Evolutionary conservation across 2,329 filamentous ascomycete genomes (phyloP), one percentile per base, ranked within the genome.

Genomic region (Epichloe brachyelytri): DNA sequence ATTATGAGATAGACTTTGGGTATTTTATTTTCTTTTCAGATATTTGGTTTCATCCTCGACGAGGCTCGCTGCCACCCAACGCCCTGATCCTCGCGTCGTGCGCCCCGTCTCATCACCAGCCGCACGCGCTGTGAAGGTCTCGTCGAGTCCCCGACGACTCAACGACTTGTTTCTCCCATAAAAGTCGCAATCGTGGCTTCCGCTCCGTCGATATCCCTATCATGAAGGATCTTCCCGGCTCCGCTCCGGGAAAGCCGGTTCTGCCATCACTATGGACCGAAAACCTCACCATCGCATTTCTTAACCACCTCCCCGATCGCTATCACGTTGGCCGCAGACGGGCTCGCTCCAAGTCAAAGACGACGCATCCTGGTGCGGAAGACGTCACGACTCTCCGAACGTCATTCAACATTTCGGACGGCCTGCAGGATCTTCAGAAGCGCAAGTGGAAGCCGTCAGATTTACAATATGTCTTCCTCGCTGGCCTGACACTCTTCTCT

Each of bases 371-470:
- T 17, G 64, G 63, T 43, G 59, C 62, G 43, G 66, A 86, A 48
- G 85, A 84, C 56, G 80, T 96, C 62, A 79, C 88, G 48, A 77
- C 76, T 33, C 74, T 96, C 51, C 79, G 94, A 67, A 89, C 82
- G 15, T 95, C 89, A 1, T 86, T 89, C 68, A 89, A 85, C 58
- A 83, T 88, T 5, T 74, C 78, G 60, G 85, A 94, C 62, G 89
- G 88, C 12, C 68, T 96, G 54, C 79, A 80, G 54, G 79, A 84
- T 38, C 73, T 96, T 56, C 83, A 85, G 60, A 78, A 78, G 54
- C 88, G 93, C 64, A 80, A 80, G 56, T 96, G 88, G 87, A 84
- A 79, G 48, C 72, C 83, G 48, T 86, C 89, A 65, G 91, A 97
- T 67, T 77, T 86, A 40, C 90, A 96, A 70, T 94, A 96, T 67